Base-by-base conservation (phyloP, 1,284 basidiomycete species). In the Gastroboletus turbinatus region DNA sequence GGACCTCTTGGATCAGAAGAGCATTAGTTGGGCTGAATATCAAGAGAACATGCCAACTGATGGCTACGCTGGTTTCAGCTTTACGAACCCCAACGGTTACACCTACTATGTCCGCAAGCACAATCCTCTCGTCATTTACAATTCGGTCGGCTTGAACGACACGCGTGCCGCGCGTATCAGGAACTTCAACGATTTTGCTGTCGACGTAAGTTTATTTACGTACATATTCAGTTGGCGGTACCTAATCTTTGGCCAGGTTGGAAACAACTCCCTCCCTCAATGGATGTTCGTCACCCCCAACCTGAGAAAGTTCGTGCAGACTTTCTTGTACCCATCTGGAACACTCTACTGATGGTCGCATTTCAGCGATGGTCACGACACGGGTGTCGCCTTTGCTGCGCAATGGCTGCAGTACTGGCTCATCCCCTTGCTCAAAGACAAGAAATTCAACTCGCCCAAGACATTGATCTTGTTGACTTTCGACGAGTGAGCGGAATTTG, bases 251-350 rank as follows among this genome's bases (percentile, higher is more conserved):
- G 8, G 17, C 27, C 30, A 60, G 59, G 38, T 63, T 7, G 63
- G 64, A 10, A 78, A 78, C 29, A 68, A 78, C 51, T 74, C 75
- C 1, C 63, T 87, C 23, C 78, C 84, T 5, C 83, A 84, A 65
- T 85, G 82, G 81, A 66, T 73, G 30, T 87, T 83, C 63, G 72
- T 87, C 52, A 87, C 85, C 0, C 85, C 85, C 23, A 85, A 85
- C 69, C 64, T 83, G 48, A 60, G 46, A 56, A 46, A 66, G 65
- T 67, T 27, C n/a, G 62, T 50, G 16, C 5, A 17, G 3, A 14
- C 13, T 35, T 45, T 38, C 33, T 29, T 16, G 11, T 33, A 39
- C 19, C 19, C 19, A 27, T 33, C 46, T 19, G n/a, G 5, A 9
- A 25, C 21, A 17, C 19, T 19, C 16, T 14, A 9, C 36, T 60